phyloP scores from a whole-genome alignment of 345 rosid genomes.

The Citrus mangshanensis region DNA sequence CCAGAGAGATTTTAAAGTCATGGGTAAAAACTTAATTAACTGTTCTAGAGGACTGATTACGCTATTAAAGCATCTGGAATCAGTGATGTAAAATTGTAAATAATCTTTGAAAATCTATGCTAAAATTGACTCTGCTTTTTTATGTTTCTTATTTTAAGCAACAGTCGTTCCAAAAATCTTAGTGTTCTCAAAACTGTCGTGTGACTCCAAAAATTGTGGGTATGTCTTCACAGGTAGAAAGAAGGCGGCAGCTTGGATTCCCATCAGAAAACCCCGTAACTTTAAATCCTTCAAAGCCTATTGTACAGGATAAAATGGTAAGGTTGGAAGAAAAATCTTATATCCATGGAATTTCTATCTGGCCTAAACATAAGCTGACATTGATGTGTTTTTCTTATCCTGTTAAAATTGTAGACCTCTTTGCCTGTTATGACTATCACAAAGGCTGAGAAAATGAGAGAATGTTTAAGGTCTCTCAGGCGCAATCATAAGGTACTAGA shows the following conservation, averaged over 20 bases:
- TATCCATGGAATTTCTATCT: not conserved
- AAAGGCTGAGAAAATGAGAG: constrained; percentile 55
- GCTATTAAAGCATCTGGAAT: not conserved
- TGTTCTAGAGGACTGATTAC: not conserved
- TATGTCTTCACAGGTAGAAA: constrained; percentile 42
- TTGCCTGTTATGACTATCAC: constrained; percentile 12
- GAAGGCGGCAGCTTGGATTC: constrained; percentile 51
- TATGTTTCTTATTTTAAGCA: not conserved
- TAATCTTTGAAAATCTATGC: not conserved
- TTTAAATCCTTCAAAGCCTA: constrained; percentile 15
- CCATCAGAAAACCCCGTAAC: constrained; percentile 21
- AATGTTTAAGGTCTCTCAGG: constrained; percentile 67
- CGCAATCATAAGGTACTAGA: constrained; percentile 47
- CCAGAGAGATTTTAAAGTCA: not conserved
- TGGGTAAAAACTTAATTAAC: not conserved
- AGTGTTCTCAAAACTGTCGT: not conserved
- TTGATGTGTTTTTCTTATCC: not conserved
- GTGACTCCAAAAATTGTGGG: not conserved
- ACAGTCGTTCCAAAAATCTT: not conserved
- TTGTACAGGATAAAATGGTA: constrained; percentile 32
- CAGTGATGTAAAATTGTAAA: not conserved
- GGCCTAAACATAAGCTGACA: constrained; percentile 6
- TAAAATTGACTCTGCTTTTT: not conserved
- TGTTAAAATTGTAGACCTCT: constrained; percentile 33
- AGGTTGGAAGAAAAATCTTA: not conserved